phyloP scores from a whole-genome alignment of 2,329 filamentous ascomycete genomes.

The Malbranchea zuffiana region DNA sequence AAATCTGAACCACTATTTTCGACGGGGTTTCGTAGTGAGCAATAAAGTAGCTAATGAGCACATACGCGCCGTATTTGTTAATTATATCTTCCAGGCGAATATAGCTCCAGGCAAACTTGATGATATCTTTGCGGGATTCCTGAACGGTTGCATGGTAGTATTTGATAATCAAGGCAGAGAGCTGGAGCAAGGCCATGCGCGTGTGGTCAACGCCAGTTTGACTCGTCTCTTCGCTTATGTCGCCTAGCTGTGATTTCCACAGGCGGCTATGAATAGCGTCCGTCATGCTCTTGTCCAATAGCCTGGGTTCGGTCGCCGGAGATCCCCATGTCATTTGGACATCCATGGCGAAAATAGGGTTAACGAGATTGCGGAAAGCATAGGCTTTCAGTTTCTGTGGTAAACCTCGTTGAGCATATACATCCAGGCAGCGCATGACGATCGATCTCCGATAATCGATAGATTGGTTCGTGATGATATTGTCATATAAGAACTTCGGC shows the following conservation, averaged over 20 bases:
- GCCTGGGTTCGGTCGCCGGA: conserved; percentile 49
- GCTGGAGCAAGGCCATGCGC: conserved; percentile 86
- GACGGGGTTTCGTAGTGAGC: conserved; percentile 90
- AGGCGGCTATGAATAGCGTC: conserved; percentile 85
- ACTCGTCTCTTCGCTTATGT: conserved; percentile 68
- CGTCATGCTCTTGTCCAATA: conserved; percentile 79
- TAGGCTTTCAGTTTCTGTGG: conserved; percentile 90
- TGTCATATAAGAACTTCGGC: conserved; percentile 70
- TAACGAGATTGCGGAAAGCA: conserved; percentile 80
- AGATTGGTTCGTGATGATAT: conserved; percentile 73
- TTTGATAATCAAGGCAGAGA: conserved; percentile 90
- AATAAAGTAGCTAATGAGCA: conserved; percentile 95
- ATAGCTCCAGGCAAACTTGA: conserved; percentile 98
- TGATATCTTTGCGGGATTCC: conserved; percentile 91
- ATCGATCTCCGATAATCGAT: conserved; percentile 76
- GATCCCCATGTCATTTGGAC: conserved; percentile 69
- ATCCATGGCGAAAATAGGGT: conserved; percentile 94
- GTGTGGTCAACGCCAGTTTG: conserved; percentile 90
- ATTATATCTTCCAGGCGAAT: conserved; percentile 97
- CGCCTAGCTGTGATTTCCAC: conserved; percentile 80
- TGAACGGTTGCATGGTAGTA: conserved; percentile 81
- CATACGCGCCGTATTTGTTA: conserved; percentile 97
- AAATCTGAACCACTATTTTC: conserved; percentile 94
- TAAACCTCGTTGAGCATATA: conserved; percentile 67
- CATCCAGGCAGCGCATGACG: conserved; percentile 73